Evolutionary conservation across 176 grass and related monocot genomes (phyloP).

Genomic region (Oropetium thomaeum): DNA sequence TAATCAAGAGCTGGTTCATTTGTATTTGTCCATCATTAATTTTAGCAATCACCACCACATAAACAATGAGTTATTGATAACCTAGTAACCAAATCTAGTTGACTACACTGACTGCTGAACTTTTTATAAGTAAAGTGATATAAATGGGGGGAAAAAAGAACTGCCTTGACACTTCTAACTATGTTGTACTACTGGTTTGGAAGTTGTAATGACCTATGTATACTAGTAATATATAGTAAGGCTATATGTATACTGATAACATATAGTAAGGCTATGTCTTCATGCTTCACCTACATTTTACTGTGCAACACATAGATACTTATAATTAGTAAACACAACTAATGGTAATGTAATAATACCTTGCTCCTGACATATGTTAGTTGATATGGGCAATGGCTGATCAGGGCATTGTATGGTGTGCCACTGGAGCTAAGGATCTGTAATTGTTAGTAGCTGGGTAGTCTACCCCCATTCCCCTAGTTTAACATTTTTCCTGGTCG

Average conservation of each 20-base stretch:
- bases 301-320: neutral
- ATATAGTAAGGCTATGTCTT: conserved; percentile 1
- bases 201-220: too few relatives aligned
- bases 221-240: too few relatives aligned
- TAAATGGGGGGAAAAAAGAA: too few relatives aligned
- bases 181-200: too few relatives aligned
- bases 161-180: too few relatives aligned
- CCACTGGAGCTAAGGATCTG: neutral
- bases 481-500: neutral
- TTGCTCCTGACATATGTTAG: neutral
- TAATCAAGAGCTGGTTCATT: neutral
- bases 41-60: neutral
- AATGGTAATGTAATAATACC: neutral
- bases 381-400: neutral
- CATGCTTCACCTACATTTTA: neutral
- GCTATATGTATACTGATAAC: too few relatives aligned
- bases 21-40: neutral
- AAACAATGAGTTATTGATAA: too few relatives aligned
- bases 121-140: neutral
- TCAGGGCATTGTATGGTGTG: neutral
- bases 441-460: neutral
- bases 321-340: neutral
- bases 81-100: neutral
- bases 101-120: neutral
- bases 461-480: neutral